Percentiles rank a stretch among this genome's conserved stretches.
phyloP scores from a whole-genome alignment of 2,329 filamentous ascomycete species.

The Scortechinia acanthostroma region DNA sequence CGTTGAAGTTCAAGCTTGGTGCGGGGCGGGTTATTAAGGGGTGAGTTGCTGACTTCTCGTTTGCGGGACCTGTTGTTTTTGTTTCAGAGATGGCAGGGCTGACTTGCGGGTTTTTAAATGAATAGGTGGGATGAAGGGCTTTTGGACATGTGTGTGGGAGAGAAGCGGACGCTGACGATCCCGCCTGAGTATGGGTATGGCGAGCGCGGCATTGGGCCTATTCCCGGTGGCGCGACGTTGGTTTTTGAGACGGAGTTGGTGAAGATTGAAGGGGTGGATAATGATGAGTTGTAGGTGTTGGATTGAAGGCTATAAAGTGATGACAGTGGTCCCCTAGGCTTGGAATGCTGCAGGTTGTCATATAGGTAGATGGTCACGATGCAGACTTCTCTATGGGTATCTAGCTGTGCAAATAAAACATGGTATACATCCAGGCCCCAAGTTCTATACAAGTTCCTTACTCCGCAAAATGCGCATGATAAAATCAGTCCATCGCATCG shows the following conservation, averaged over 20 bases:
- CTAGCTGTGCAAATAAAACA: background rate
- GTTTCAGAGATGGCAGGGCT: background rate
- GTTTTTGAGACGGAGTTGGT: constrained; percentile 59
- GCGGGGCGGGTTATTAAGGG: constrained; percentile 52
- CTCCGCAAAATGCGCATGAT: background rate
- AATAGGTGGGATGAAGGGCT: constrained; percentile 53
- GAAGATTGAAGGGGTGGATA: constrained; percentile 40
- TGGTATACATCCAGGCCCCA: background rate
- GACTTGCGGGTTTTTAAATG: background rate
- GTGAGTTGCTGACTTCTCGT: constrained; percentile 17
- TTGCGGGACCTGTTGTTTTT: constrained; percentile 2
- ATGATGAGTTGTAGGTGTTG: background rate
- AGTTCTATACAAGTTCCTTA: background rate
- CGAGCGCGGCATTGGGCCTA: constrained; percentile 40
- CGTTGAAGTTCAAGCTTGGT: constrained; percentile 49
- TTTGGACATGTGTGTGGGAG: constrained; percentile 57
- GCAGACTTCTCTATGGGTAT: too few relatives aligned
- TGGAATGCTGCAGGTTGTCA: too few relatives aligned
- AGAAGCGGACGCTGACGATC: constrained; percentile 52
- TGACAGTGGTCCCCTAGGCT: background rate
- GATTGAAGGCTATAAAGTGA: background rate
- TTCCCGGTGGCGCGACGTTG: constrained; percentile 47
- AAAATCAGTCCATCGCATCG: constrained; percentile 1
- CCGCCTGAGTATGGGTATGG: constrained; percentile 53
- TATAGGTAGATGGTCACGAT: too few relatives aligned